Evolutionary conservation across 2,329 filamentous ascomycete species (phyloP).

Genomic region (Pseudogymnoascus sp.): DNA sequence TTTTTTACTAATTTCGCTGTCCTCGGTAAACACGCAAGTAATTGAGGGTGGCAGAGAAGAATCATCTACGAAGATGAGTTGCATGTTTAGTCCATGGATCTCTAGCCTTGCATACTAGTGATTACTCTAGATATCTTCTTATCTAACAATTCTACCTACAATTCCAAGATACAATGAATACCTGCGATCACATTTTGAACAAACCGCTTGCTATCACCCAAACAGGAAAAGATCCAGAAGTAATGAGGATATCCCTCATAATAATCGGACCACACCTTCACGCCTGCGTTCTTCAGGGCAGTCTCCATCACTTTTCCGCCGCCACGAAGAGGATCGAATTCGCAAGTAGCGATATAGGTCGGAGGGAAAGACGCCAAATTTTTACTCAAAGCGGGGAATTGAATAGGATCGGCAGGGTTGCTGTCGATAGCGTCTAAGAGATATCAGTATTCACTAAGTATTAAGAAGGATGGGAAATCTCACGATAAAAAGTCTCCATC

Average conservation of each 20-base stretch:
- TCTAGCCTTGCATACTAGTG: background rate
- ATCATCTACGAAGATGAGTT: background rate
- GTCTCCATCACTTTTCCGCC: conserved; percentile 24
- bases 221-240: conserved; percentile 22
- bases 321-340: conserved; percentile 26
- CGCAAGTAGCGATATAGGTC: conserved; percentile 19
- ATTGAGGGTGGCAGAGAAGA: background rate
- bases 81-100: background rate
- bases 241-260: conserved; percentile 28
- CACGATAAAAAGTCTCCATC: conserved; percentile 19
- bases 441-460: background rate
- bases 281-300: conserved; percentile 22
- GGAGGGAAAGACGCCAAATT: conserved; percentile 17
- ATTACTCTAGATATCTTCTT: background rate
- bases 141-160: background rate
- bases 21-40: no score
- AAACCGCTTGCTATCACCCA: conserved; percentile 15
- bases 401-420: conserved; percentile 12
- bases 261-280: conserved; percentile 21
- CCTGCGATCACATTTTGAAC: conserved; percentile 17
- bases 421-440: conserved; percentile 6
- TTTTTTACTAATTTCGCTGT: no score
- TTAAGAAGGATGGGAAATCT: background rate
- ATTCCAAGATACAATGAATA: conserved; percentile 9
- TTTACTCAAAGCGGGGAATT: conserved; percentile 14